Percentiles rank a stretch among this genome's conserved stretches.
phyloP scores from a whole-genome alignment of 495 filamentous ascomycete species.

The Hypoxylon crocopeplum region DNA sequence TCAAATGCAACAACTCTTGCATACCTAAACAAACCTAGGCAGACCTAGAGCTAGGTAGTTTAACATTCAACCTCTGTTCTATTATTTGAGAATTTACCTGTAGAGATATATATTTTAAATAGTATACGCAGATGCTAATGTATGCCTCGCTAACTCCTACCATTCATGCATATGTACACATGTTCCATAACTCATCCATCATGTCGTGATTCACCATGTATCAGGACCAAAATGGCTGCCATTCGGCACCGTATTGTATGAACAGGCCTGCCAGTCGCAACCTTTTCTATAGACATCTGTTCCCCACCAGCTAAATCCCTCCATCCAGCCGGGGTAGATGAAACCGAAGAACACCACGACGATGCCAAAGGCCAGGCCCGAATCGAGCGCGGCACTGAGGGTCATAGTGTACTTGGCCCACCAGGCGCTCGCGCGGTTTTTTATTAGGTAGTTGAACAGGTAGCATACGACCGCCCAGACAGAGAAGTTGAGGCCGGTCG shows the following conservation, averaged over 20 bases:
- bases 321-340: conserved; percentile 72
- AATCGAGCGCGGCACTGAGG: conserved; percentile 80
- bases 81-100: too few species aligned
- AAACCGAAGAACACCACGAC: conserved; percentile 85
- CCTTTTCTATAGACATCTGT: conserved; percentile 72
- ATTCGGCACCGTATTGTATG: conserved; percentile 58
- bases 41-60: too few species aligned
- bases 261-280: conserved; percentile 70
- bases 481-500: conserved; percentile 83
- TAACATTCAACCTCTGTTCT: too few species aligned
- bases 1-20: too few species aligned
- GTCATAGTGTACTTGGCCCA: conserved; percentile 93
- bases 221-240: conserved; percentile 66
- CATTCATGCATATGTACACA: conserved; percentile 2
- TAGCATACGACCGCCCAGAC: conserved; percentile 85
- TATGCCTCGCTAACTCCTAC: background rate
- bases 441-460: conserved; percentile 78
- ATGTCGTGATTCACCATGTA: conserved; percentile 51
- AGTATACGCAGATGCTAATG: too few species aligned
- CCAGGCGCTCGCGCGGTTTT: conserved; percentile 70
- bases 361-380: conserved; percentile 77
- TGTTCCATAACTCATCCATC: background rate
- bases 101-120: too few species aligned
- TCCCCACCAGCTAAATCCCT: conserved; percentile 75
- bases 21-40: too few species aligned